Evolutionary conservation across 352 stramenopile genomes (phyloP), one percentile per base, ranked within the genome.

Genomic region (Phytopythium boreale): DNA sequence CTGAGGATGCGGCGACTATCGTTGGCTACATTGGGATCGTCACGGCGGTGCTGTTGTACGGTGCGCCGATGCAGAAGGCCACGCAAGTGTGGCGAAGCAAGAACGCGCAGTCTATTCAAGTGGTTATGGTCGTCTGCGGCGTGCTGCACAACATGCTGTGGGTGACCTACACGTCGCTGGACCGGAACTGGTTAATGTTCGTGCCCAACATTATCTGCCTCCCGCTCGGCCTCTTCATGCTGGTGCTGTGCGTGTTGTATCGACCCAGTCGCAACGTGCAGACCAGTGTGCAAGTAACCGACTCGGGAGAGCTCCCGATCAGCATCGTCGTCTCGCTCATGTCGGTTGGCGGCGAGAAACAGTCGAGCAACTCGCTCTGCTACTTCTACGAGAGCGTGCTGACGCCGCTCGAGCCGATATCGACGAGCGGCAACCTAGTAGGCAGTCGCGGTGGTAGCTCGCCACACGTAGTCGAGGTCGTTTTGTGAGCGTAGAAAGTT

Each of bases 61-160:
- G 67, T 24, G 81, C 79, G 15, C 79, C 76, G 9, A 74, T 85
- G 55, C 70, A 80, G 49, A 76, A 80, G 26, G 60, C 83, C 34
- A 69, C 66, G 26, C 56, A 81, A 19, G 75, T 84, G n/a, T 59
- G 84, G 56, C 63, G 70, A 41, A 69, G 71, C 57, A 74, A 71
- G 51, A 75, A 67, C 4, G 67, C 77, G 0, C 62, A 62, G 19
- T 61, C 74, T 36, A 72, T 82, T 31, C 76, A 77, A 31, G 61
- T 77, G n/a, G 59, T 59, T 6, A 83, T 88, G 69, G 74, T 84
- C 52, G 41, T 80, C 19, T 75, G 74, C 0, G 68, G 69, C 0
- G 27, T 78, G 8, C 49, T 73, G 34, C 79, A 77, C 64, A 80
- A 71, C 58, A 39, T 63, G 9, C 52, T 84, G 8, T 87, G 75